These are phyloP conservation scores for Aspergillus ruber DNA, from an alignment of 2,329 filamentous ascomycete species.

Conservation along the genomic window DNA sequence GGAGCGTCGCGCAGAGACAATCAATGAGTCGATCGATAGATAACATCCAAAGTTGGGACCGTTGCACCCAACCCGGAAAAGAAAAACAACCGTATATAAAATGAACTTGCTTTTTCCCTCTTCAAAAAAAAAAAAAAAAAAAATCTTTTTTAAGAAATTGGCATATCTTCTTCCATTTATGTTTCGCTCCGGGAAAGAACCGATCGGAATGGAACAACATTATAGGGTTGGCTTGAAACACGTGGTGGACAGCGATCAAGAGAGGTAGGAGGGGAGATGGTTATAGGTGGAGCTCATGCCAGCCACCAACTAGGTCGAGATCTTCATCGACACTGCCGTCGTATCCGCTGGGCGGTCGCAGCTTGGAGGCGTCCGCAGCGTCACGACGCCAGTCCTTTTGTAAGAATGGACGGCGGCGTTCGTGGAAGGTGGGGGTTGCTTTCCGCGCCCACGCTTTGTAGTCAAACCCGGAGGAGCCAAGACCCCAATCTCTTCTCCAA, in stretches of 20 bases:
- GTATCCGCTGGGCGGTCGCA: conserved; percentile 32
- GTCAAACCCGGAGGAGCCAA: conserved; percentile 32
- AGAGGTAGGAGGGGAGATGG: neutral
- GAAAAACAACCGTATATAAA: neutral
- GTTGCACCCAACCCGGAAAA: neutral
- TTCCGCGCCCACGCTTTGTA: conserved; percentile 30
- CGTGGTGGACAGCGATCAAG: conserved; percentile 5
- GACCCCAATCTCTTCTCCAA: conserved; percentile 39
- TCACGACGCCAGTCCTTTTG: conserved; percentile 44
- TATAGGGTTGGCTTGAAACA: conserved; percentile 10
- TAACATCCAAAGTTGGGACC: neutral
- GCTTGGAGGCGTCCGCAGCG: conserved; percentile 21
- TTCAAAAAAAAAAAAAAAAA: too few relatives aligned
- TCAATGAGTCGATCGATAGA: neutral
- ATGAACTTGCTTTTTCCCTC: neutral
- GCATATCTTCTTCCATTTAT: too few relatives aligned
- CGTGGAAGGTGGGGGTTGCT: conserved; percentile 19
- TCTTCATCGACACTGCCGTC: conserved; percentile 59
- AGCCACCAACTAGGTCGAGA: conserved; percentile 92
- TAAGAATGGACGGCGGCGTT: conserved; percentile 33
- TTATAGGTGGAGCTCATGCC: conserved; percentile 64
- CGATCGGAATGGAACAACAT: conserved; percentile 13
- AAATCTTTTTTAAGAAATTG: too few relatives aligned
- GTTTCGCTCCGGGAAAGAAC: conserved; percentile 3
- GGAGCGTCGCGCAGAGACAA: neutral